Base-by-base conservation (phyloP, 176 grass and related monocot genomes). In the Metroxylon sagu region DNA sequence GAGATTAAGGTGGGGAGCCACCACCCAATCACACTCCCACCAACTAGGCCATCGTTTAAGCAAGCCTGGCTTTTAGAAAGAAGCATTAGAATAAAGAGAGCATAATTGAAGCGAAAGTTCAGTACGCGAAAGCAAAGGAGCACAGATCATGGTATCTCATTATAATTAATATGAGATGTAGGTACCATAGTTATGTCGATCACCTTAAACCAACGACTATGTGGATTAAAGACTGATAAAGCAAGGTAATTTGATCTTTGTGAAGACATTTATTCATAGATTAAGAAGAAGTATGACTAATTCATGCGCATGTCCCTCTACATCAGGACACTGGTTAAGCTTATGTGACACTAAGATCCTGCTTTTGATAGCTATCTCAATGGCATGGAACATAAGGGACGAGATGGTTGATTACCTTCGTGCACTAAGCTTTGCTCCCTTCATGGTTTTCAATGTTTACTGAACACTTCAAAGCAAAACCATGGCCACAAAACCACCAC, bases 401-500 rank as follows among this genome's bases (percentile, higher is more conserved):
- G 56, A 49, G 43, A 67, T 18, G 49, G 53, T 21, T 18, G 54
- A 48, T 21, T 50, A 62, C 23, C 57, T 54, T 55, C 51, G 50
- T 75, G 78, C 78, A 80, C 71, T 80, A 74, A 31, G 53, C 49
- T 74, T 69, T 72, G 57, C 25, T 29, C 73, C 73, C 25, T 51
- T 17, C 14, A 23, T 23, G 21, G 21, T 23, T 23, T 23, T 23
- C 21, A 23, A 23, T 23, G 21, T 23, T 23, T 23, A 23, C 21
- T 23, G 21, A 23, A 23, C 21, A 23, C 21, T 23, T 23, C 21
- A 23, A 23, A 23, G 21, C 21, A 23, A 23, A 23, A 23, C 21
- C 28, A 29, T 29, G 28, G 4, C 28, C 28, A 29, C 16, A 29
- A 15, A 53, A 5, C 52, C 52, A 53, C 52, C 14, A 53, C 52